Evolutionary conservation across 306 rosid species (phyloP), one percentile per base, ranked within the genome.

Genomic region (Senna tora): DNA sequence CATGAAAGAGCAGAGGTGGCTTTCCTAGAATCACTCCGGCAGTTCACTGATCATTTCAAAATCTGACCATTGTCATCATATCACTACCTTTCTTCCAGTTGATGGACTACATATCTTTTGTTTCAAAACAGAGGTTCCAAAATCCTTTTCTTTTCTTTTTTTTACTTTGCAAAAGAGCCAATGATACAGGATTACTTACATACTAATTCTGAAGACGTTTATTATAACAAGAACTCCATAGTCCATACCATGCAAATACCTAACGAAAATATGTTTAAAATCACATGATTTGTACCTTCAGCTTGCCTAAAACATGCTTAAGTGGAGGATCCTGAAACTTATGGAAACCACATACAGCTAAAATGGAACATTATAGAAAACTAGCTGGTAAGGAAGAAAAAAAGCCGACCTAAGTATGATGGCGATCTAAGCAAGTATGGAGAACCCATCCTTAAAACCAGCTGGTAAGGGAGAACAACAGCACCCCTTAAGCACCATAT

Each of bases 11-110:
- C 34, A 42, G 15, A 61, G 45, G 71, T 60, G 43, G 68, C 77
- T 79, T 65, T 83, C 82, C 78, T 25, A 80, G 75, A 73, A 75
- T 82, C 72, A 79, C 67, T 65, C 53, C 78, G 10, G 65, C 77
- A 77, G 73, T 80, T 67, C 79, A 69, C 77, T 32, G 65, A 74
- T 77, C 56, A 78, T 69, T 63, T 65, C 77, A 71, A 60, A 75
- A 65, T 75, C 79, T 57, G 77, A 78, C 25, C 32, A 69, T 38
- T 67, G 57, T 62, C 59, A 73, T 72, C 75, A 64, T 20, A 65
- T 55, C 53, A 50, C 76, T 57, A 46, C 47, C 73, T 75, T 75
- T 59, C 67, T 49, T 75, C 65, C 67, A 17, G 66, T 42, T 32
- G 52, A 30, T 61, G 25, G 20, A 58, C 58, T 58, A 51, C 46